These are phyloP conservation scores for Polygonum aviculare DNA, from an alignment of 148 eudicot genomes.

Conservation along the genomic window DNA sequence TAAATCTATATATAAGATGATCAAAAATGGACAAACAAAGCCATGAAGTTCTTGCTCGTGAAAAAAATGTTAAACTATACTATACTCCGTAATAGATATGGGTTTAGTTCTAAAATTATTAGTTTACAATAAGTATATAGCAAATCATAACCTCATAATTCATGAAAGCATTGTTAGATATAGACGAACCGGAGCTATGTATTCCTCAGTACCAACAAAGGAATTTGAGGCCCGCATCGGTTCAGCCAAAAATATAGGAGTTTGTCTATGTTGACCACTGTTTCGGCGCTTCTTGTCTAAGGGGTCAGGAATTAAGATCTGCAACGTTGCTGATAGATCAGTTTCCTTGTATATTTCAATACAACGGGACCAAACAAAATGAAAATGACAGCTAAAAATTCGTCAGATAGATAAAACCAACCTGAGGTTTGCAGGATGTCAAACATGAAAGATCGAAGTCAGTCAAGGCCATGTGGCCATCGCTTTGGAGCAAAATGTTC, in stretches of 20 bases:
- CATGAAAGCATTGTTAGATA: background rate
- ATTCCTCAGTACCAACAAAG: conserved; percentile 98
- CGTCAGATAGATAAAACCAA: conserved; percentile 3
- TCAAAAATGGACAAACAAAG: background rate
- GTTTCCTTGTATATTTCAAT: background rate
- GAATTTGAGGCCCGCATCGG: conserved; percentile 97
- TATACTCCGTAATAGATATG: background rate
- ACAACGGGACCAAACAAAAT: background rate
- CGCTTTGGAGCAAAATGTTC: conserved; percentile 71
- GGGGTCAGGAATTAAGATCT: conserved; percentile 65
- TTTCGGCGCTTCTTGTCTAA: conserved; percentile 59
- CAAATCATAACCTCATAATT: background rate
- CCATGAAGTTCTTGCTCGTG: background rate
- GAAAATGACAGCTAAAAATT: background rate
- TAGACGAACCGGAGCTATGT: conserved; percentile 85
- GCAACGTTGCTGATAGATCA: conserved; percentile 9
- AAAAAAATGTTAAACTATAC: background rate
- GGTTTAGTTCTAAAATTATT: background rate
- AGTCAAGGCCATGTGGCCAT: conserved; percentile 81
- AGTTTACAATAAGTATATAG: background rate
- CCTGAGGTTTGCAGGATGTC: conserved; percentile 99
- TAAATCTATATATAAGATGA: background rate
- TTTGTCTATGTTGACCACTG: conserved; percentile 57
- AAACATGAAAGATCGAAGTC: conserved; percentile 97
- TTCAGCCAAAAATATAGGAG: conserved; percentile 89